Base-by-base conservation (phyloP, 2,329 filamentous ascomycete species). In the Aspergillus sp. region DNA sequence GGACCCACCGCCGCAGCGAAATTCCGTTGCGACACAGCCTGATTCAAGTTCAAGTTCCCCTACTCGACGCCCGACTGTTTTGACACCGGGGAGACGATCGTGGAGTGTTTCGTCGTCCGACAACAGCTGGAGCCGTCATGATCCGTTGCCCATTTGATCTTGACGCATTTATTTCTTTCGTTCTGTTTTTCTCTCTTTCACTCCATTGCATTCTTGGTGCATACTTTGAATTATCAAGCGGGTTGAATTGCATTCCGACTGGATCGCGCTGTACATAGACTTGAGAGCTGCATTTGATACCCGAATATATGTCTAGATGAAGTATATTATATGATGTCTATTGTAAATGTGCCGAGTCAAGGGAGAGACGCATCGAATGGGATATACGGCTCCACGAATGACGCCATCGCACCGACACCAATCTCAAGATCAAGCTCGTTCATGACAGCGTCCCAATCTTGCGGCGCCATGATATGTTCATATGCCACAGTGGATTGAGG, bases 41-140 rank as follows among this genome's bases (percentile, higher is more conserved):
- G 11, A 40, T 24, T 12, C 27, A 30, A 27, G 24, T 2, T 27
- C 24, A 27, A 30, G 41, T 15, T 22, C 41, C 5, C 41, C 41
- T 44, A 5, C 20, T 22, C 17, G n/a, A 12, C 17, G 39, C 4
- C 51, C 51, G 0, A 54, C 51, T 7, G 37, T 54, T 1, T 33
- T 54, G 3, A 39, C 24, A 8, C 27, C 33, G 17, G 51, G 51
- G 34, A 33, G 30, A 7, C 24, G 42, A 9, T 22, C 41, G n/a
- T 53, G 12, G 17, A 37, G 22, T 8, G 17, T 22, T 0, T 15
- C 8, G 5, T 33, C 53, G 3, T 33, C 53, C 8, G 17, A 11
- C 15, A n/a, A 24, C 7, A 37, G 22, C 20, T 56, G 46, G 37
- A 56, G 53, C 13, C 53, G 46, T 11, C 53, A 56, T 27, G 53